Conservation (phyloP, 441 rosid species). For the Erodium chrysanthum region DNA sequence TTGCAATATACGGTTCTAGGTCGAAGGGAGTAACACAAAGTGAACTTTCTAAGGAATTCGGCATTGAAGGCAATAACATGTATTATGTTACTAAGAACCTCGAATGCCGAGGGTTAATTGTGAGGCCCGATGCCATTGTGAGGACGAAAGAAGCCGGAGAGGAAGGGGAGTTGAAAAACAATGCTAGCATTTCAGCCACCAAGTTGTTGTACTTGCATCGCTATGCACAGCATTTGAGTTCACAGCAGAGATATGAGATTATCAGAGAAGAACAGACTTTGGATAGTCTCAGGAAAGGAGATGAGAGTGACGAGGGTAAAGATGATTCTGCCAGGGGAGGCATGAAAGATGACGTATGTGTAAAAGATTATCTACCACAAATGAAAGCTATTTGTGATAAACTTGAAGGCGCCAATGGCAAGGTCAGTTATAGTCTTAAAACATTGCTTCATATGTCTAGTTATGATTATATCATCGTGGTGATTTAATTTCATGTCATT, state of each 20-base stretch:
- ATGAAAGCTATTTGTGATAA: constrained; percentile 75
- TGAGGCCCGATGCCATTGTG: constrained; percentile 62
- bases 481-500: constrained; percentile 17
- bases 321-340: constrained; percentile 31
- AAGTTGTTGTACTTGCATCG: constrained; percentile 63
- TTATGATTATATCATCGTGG: constrained; percentile 11
- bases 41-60: constrained; percentile 67
- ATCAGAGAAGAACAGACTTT: constrained; percentile 41
- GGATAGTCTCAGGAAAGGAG: constrained; percentile 26
- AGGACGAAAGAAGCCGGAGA: constrained; percentile 51
- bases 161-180: constrained; percentile 56
- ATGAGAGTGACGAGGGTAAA: constrained; percentile 27
- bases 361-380: constrained; percentile 72
- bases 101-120: constrained; percentile 63
- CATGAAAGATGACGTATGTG: constrained; percentile 47
- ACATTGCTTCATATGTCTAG: not conserved
- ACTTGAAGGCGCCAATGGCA: constrained; percentile 69
- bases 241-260: constrained; percentile 68
- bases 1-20: constrained; percentile 32
- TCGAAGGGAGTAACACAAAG: constrained; percentile 63
- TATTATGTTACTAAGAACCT: constrained; percentile 61
- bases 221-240: constrained; percentile 71
- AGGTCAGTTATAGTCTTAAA: constrained; percentile 32
- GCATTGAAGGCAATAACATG: constrained; percentile 56
- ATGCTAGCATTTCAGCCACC: constrained; percentile 38